Evolutionary conservation across 306 rosid species (phyloP).

Genomic region (Glycine soja): DNA sequence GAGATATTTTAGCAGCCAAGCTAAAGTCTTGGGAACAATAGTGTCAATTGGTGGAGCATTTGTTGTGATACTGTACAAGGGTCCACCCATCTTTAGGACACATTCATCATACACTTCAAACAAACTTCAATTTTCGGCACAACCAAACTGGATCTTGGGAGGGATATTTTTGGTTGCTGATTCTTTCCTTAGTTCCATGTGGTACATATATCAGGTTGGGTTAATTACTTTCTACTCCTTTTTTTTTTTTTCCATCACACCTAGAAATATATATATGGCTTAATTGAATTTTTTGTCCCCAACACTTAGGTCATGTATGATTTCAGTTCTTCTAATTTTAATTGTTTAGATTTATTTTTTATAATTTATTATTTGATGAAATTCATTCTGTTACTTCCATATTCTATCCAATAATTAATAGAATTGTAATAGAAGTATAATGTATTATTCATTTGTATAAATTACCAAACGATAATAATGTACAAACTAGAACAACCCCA

Average conservation of each 20-base stretch:
- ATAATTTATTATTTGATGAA: no score
- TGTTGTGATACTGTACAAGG: conserved; percentile 15
- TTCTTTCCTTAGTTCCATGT: conserved; percentile 42
- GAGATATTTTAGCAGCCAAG: conserved; percentile 53
- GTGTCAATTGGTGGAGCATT: conserved; percentile 60
- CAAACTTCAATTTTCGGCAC: conserved; percentile 34
- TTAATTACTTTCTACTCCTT: not conserved
- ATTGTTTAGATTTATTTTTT: no score
- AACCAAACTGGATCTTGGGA: conserved; percentile 51
- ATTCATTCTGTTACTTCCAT: no score
- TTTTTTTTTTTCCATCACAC: no score
- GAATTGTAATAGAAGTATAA: no score
- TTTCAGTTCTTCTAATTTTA: no score
- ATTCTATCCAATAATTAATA: no score
- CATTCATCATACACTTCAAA: not conserved
- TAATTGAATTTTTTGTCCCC: no score
- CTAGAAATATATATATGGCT: no score
- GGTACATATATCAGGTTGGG: conserved; percentile 58
- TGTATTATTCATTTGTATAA: no score
- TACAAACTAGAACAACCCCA: not conserved
- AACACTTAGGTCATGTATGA: no score
- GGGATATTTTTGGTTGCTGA: conserved; percentile 47
- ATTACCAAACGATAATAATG: no score
- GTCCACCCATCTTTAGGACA: conserved; percentile 47
- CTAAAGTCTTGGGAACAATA: conserved; percentile 55